Conservation (phyloP, 2,329 filamentous ascomycete species). For the Colletotrichum navitas region DNA sequence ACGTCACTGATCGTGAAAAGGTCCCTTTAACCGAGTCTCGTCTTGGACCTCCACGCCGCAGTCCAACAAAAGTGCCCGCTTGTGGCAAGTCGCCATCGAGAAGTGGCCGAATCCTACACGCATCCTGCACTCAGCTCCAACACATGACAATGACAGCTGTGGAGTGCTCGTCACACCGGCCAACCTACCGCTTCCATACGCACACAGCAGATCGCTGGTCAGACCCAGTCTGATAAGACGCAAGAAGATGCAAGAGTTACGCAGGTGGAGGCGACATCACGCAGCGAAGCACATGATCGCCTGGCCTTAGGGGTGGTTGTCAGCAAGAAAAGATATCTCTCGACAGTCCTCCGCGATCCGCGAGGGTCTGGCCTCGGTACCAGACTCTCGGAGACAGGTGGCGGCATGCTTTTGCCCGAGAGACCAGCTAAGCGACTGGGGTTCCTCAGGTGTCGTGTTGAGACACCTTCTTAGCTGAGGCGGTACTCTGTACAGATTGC, state of each 20-base stretch:
- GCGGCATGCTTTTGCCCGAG: background rate
- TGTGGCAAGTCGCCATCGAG: background rate
- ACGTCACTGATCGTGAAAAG: background rate
- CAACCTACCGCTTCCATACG: background rate
- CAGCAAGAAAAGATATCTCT: background rate
- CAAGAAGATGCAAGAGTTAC: background rate
- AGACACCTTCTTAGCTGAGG: background rate
- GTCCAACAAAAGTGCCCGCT: too few relatives aligned
- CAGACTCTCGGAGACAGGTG: background rate
- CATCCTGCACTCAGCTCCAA: too few relatives aligned
- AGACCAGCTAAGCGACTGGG: background rate
- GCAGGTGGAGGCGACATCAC: constrained; percentile 1
- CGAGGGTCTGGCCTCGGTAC: constrained; percentile 1
- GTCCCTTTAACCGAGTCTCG: background rate
- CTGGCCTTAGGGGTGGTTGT: background rate
- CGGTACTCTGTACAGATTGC: background rate
- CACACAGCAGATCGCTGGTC: background rate
- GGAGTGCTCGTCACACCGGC: too few relatives aligned
- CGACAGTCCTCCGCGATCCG: too few relatives aligned
- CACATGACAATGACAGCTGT: background rate
- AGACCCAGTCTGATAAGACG: background rate
- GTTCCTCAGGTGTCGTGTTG: background rate
- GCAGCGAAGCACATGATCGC: background rate
- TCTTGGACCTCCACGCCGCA: background rate
- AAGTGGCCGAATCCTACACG: background rate